phyloP scores from a whole-genome alignment of 331 rosid genomes.

The Malus hybrid region DNA sequence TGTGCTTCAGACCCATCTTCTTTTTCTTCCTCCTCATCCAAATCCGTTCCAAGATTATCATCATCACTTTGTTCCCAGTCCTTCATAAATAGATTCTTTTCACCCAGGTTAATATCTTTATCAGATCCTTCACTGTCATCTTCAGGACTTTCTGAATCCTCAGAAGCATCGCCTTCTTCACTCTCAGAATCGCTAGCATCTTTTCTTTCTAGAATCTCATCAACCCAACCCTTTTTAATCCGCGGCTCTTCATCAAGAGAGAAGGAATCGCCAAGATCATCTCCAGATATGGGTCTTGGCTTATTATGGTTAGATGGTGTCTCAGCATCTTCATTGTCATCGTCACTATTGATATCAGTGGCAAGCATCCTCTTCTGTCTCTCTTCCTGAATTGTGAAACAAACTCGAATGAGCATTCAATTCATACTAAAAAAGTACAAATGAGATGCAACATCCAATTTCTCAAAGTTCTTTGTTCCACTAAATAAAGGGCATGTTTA shows the following conservation, averaged over 20 bases:
- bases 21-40: constrained; percentile 39
- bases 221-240: constrained; percentile 76
- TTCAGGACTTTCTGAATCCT: constrained; percentile 45
- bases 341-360: constrained; percentile 68
- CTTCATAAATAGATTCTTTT: constrained; percentile 42
- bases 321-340: constrained; percentile 52
- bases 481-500: not conserved
- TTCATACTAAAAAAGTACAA: not conserved
- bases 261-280: constrained; percentile 93
- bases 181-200: constrained; percentile 46
- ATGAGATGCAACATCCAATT: not conserved
- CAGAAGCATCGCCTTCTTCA: constrained; percentile 54
- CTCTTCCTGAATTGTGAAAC: constrained; percentile 51
- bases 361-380: constrained; percentile 83
- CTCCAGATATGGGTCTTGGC: constrained; percentile 70
- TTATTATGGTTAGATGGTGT: constrained; percentile 33
- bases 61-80: constrained; percentile 98
- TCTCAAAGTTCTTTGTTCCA: not conserved
- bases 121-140: constrained; percentile 47
- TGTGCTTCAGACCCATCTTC: constrained; percentile 7
- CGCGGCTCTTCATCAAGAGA: constrained; percentile 41
- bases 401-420: not conserved
- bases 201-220: constrained; percentile 59
- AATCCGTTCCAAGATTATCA: constrained; percentile 41
- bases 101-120: constrained; percentile 34